These are phyloP conservation scores for Phanerochaete carnosa DNA, from an alignment of 768 basidiomycete species.

Conservation along the genomic window DNA sequence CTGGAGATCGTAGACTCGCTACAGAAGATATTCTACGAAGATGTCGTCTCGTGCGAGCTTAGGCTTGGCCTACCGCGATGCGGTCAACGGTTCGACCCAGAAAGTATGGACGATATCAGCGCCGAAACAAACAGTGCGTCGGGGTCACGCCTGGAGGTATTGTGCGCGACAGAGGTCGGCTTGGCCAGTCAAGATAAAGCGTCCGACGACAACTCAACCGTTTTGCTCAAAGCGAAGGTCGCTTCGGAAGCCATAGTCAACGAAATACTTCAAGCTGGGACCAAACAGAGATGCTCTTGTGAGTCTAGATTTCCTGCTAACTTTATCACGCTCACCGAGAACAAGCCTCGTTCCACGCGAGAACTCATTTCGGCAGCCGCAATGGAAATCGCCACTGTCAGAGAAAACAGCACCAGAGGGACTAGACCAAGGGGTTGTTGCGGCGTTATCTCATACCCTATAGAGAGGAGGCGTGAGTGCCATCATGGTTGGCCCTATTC, in stretches of 20 bases:
- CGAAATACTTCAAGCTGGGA: not conserved
- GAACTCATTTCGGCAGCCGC: too few relatives aligned
- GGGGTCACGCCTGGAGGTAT: not conserved
- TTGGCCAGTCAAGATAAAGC: not conserved
- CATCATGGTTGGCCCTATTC: too few relatives aligned
- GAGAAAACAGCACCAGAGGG: too few relatives aligned
- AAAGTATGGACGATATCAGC: not conserved
- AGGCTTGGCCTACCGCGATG: not conserved
- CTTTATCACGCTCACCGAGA: too few relatives aligned
- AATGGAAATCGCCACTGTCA: too few relatives aligned
- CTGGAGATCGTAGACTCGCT: not conserved
- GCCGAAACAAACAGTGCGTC: not conserved
- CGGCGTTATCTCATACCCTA: too few relatives aligned
- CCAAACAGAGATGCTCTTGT: too few relatives aligned
- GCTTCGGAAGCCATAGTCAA: not conserved
- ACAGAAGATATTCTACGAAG: not conserved
- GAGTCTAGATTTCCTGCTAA: too few relatives aligned
- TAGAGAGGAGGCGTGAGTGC: too few relatives aligned
- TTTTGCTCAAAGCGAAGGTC: not conserved
- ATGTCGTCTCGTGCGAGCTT: not conserved
- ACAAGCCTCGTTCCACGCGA: too few relatives aligned
- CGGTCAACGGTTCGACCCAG: not conserved
- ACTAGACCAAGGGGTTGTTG: too few relatives aligned
- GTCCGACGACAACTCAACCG: not conserved
- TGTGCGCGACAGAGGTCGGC: not conserved